These are phyloP conservation scores for Monosporascus sp. DNA, from an alignment of 2,329 filamentous ascomycete genomes.

Conservation along the genomic window DNA sequence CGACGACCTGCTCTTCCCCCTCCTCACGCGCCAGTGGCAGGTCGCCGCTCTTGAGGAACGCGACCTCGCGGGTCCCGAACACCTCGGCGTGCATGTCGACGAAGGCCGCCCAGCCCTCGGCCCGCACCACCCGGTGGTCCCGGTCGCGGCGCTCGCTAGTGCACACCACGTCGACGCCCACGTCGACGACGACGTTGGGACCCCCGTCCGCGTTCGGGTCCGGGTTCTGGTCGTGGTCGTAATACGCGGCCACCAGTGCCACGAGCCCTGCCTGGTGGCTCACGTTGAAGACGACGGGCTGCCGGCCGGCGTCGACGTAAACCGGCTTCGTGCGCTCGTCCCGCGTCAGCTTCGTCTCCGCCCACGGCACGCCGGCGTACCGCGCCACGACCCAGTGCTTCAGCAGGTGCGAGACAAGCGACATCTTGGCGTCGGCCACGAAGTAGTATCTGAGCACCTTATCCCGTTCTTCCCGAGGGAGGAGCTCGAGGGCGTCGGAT, in stretches of 20 bases:
- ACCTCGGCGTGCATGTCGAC: conserved; percentile 70
- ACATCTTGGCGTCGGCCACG: conserved; percentile 69
- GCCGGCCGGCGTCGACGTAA: conserved; percentile 42
- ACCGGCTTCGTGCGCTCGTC: conserved; percentile 51
- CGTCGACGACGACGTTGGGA: conserved; percentile 31
- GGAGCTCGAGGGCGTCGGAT: conserved; percentile 46
- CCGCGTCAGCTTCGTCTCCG: conserved; percentile 50
- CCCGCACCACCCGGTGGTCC: conserved; percentile 51
- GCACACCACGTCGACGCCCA: conserved; percentile 74
- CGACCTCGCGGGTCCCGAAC: conserved; percentile 57
- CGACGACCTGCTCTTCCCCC: conserved; percentile 36
- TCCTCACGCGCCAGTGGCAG: conserved; percentile 20
- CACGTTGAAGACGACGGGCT: conserved; percentile 64
- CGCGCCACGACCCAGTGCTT: conserved; percentile 66
- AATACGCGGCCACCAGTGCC: conserved; percentile 53
- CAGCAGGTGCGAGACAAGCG: conserved; percentile 65
- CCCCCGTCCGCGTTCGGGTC: neutral
- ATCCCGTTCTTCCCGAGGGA: conserved; percentile 50
- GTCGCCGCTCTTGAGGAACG: conserved; percentile 50
- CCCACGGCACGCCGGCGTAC: conserved; percentile 56
- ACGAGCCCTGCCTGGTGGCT: conserved; percentile 75
- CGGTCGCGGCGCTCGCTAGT: conserved; percentile 62
- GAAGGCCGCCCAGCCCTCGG: conserved; percentile 57
- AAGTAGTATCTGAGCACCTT: conserved; percentile 58
- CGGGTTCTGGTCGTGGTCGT: conserved; percentile 21